These are phyloP conservation scores for Scheffersomyces segobiensis DNA, from an alignment of 1,139 yeast species.

Conservation along the genomic window DNA sequence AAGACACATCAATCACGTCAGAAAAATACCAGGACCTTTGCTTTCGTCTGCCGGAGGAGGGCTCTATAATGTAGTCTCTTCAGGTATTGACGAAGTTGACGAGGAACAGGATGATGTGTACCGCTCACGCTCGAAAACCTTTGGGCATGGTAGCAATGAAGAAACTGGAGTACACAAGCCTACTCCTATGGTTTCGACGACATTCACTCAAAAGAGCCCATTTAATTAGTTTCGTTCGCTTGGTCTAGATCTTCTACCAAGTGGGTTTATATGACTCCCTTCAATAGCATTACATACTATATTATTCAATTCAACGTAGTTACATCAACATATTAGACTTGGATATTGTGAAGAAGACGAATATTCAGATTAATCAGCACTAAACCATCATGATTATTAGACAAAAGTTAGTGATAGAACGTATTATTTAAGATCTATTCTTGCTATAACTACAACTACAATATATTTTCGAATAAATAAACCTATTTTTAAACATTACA, in stretches of 20 bases:
- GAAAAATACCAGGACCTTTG: constrained; percentile 22
- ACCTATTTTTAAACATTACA: background rate
- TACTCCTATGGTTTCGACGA: constrained; percentile 2
- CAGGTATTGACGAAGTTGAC: constrained; percentile 30
- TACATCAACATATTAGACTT: background rate
- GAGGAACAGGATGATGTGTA: constrained; percentile 24
- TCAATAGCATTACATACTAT: background rate
- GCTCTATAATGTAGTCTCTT: constrained; percentile 19
- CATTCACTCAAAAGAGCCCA: constrained; percentile 15
- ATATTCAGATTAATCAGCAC: too few species aligned
- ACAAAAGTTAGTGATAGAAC: too few species aligned
- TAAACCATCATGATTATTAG: too few species aligned
- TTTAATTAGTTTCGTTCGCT: constrained; percentile 8
- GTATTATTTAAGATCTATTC: too few species aligned
- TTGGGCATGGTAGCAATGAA: constrained; percentile 3
- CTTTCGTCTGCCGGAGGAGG: constrained; percentile 28
- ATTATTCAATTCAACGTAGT: too few species aligned
- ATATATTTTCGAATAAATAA: background rate
- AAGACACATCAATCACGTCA: constrained; percentile 15
- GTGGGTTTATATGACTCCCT: background rate
- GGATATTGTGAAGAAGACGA: too few species aligned
- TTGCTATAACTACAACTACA: background rate
- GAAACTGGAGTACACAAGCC: background rate
- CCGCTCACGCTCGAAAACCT: background rate
- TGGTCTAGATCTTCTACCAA: background rate